Evolutionary conservation across 2,329 filamentous ascomycete species (phyloP), one percentile per base, ranked within the genome.

Genomic region (Alternaria arbusti): DNA sequence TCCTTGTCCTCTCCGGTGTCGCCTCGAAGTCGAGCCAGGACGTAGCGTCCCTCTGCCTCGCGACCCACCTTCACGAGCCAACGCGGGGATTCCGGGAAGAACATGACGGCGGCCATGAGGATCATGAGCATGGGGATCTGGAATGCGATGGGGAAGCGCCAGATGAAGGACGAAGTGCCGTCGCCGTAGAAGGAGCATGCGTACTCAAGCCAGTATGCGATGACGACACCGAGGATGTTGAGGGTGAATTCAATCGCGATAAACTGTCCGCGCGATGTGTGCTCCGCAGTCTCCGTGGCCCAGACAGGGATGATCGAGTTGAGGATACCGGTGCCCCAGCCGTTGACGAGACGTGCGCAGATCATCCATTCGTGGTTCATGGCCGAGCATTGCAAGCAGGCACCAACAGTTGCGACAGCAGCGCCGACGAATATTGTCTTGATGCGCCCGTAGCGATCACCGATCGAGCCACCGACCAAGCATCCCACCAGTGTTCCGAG

Each of bases 191-290:
- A 91, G 0, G 87, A 88, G 10, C 88, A 81, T 3, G 87, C 89
- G 66, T 77, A 82, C 55, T 82, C 80, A 10, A 83, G 69, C 81
- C 81, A 83, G 65, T 91, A 91, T 4, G 86, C 80, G 36, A 89
- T 82, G 20, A 89, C 86, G 0, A 91, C 88, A 70, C 90, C 90
- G 51, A 91, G 88, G 64, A 92, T 91, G 72, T 92, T 93, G 9
- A 92, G 78, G 0, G 89, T 92, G 66, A 93, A 92, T 70, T 92
- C 90, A 57, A 91, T 88, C 10, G 89, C 88, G 60, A 92, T 87
- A 66, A 91, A 91, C 51, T 88, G 85, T 6, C 91, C 91, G 44
- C 91, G 86, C 3, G 87, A 89, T 0, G 86, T 91, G 71, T 91
- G 88, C 43, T 90, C 86, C 0, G 89, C 87, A 0, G 88, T 90